Evolutionary conservation across 495 filamentous ascomycete genomes (phyloP), one percentile per base, ranked within the genome.

Genomic region (Aspergillus indologenus): DNA sequence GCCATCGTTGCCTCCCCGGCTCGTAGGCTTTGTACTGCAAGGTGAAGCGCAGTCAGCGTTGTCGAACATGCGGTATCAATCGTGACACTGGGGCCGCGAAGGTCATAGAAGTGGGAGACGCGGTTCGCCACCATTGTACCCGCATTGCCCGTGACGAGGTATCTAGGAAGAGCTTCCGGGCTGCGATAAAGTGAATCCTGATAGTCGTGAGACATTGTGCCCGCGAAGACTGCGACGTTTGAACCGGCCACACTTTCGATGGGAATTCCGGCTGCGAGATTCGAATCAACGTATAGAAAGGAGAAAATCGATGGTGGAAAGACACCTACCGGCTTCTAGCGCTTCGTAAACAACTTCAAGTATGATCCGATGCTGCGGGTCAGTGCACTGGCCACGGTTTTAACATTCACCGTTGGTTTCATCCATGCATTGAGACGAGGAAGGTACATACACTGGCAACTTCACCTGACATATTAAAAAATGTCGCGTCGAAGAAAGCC

Each of bases 341-440:
- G 75, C 79, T 59, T 86, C 82, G 43, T 84, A 87, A 14, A 78
- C 73, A n/a, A 74, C 68, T 63, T 86, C 84, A 1, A 87, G 72
- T 18, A 82, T 65, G 11, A 82, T 61, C 11, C 76, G 62, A 45
- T 77, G 75, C 34, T 75, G 68, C 3, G 75, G 75, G 51, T 79
- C 75, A 61, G 77, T 70, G 11, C 64, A 61, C 57, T 31, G 49
- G 15, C 40, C 24, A 11, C 3, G 18, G 23, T 17, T 1, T 51
- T 15, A 15, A 5, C 14, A 2, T 21, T 24, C n/a, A 5, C n/a
- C 6, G 23, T 24, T 23, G 21, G 21, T 14, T 26, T 29, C 4
- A 29, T 22, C n/a, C 26, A 20, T 15, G 26, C 47, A 15, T 15
- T 5, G n/a, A 50, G 47, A 22, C 12, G 6, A 11, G 12, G 8